A percentile compares a stretch with the other conserved stretches of the same genome.
These are phyloP conservation scores for Penicillium sp. DNA, from an alignment of 2,329 filamentous ascomycete genomes.

Conservation along the genomic window DNA sequence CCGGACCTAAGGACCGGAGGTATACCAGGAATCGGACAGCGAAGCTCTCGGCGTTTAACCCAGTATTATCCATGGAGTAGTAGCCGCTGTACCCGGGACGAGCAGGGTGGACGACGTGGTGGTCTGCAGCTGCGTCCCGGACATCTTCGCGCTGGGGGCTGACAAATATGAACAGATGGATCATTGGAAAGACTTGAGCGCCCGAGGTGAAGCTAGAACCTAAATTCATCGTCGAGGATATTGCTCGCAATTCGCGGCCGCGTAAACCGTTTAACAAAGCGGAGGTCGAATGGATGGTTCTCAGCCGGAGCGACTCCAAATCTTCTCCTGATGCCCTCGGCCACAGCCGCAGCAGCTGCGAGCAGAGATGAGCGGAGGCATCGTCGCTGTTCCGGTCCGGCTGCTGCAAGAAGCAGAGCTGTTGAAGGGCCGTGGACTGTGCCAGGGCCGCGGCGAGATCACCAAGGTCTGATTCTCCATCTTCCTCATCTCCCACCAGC, in stretches of 20 bases:
- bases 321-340: constrained; percentile 6
- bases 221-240: not conserved
- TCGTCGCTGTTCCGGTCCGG: constrained; percentile 9
- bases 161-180: constrained; percentile 12
- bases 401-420: constrained; percentile 14
- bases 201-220: not conserved
- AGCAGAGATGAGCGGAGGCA: constrained; percentile 11
- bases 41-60: constrained; percentile 9
- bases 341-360: constrained; percentile 10
- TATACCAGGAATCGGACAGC: constrained; percentile 14
- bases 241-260: not conserved
- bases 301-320: constrained; percentile 7
- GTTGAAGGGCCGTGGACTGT: constrained; percentile 8
- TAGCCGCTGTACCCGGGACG: constrained; percentile 6
- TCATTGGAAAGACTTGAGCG: constrained; percentile 8
- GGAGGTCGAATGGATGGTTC: constrained; percentile 12
- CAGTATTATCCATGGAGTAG: constrained; percentile 14
- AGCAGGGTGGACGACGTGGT: constrained; percentile 6
- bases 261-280: constrained; percentile 3
- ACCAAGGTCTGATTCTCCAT: constrained; percentile 1
- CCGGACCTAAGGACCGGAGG: constrained; percentile 5
- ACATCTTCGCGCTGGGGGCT: constrained; percentile 1
- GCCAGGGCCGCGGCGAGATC: constrained; percentile 7
- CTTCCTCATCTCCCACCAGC: constrained; percentile 2
- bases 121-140: constrained; percentile 7